phyloP scores from a whole-genome alignment of 768 basidiomycete genomes.

The Strobilomyces dryophilus region DNA sequence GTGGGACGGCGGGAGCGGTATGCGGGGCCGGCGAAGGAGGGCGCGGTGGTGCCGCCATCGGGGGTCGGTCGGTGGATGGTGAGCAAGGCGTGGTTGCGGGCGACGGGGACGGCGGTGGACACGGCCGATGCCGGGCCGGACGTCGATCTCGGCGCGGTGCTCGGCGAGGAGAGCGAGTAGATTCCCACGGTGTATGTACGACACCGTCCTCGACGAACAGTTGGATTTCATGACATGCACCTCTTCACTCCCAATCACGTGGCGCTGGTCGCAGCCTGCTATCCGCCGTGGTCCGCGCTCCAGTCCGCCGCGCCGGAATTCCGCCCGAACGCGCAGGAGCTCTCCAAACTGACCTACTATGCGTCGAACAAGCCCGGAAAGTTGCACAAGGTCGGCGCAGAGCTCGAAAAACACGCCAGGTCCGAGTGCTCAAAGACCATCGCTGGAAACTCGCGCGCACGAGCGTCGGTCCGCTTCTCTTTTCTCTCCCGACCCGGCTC shows the following conservation, averaged over 20 bases:
- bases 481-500: background rate
- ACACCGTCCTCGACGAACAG: too few relatives aligned
- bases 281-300: slow-evolving; percentile 74
- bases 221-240: slow-evolving; percentile 27
- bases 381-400: slow-evolving; percentile 68
- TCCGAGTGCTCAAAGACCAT: slow-evolving; percentile 60
- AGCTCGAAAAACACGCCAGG: slow-evolving; percentile 71
- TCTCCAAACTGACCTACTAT: slow-evolving; percentile 83
- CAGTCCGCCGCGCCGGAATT: slow-evolving; percentile 73
- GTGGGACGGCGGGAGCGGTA: slow-evolving; percentile 52
- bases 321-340: slow-evolving; percentile 78
- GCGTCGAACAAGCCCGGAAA: slow-evolving; percentile 81
- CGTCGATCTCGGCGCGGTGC: slow-evolving; percentile 41
- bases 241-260: slow-evolving; percentile 82
- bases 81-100: slow-evolving; percentile 58
- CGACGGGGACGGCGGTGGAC: slow-evolving; percentile 23
- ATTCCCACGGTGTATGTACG: slow-evolving; percentile 15
- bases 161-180: slow-evolving; percentile 55
- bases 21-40: slow-evolving; percentile 54
- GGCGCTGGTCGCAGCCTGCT: slow-evolving; percentile 79
- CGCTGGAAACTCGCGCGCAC: slow-evolving; percentile 68
- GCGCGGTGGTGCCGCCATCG: slow-evolving; percentile 53
- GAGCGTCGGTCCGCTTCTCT: slow-evolving; percentile 57
- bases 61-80: slow-evolving; percentile 74
- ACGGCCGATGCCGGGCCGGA: slow-evolving; percentile 44